Evolutionary conservation across 1,139 yeast genomes (phyloP).

Genomic region (Blastobotrys illinoisensis): DNA sequence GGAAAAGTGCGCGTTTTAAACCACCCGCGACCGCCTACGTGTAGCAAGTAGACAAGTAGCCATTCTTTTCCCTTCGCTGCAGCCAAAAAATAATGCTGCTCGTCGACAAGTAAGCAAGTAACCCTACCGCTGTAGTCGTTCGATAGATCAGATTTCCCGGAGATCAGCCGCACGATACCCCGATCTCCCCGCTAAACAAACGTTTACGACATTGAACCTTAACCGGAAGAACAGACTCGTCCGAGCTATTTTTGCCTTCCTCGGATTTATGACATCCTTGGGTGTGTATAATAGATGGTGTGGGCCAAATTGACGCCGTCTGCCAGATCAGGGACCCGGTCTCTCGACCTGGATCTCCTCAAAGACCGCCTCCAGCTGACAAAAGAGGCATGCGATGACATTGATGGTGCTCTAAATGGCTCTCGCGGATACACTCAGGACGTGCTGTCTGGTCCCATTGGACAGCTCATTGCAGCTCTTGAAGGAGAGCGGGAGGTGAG

Average conservation of each 20-base stretch:
- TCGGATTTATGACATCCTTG: neutral
- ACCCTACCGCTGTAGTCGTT: neutral
- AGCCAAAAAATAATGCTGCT: too few species aligned
- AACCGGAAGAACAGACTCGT: neutral
- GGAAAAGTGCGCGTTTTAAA: too few species aligned
- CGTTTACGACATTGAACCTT: neutral
- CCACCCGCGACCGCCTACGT: too few species aligned
- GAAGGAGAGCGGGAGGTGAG: neutral
- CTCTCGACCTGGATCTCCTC: constrained; percentile 5
- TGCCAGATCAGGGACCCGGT: neutral
- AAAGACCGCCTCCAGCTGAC: constrained; percentile 14
- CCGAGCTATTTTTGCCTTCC: neutral
- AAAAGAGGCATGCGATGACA: constrained; percentile 16
- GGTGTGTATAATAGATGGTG: neutral
- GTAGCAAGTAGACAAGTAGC: too few species aligned
- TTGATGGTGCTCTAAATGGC: constrained; percentile 3
- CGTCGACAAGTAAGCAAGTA: too few species aligned
- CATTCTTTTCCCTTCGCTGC: too few species aligned
- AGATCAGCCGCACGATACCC: neutral
- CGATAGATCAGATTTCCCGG: neutral
- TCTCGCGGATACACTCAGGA: neutral
- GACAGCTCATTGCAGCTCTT: neutral
- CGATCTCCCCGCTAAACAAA: neutral
- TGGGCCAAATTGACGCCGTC: neutral
- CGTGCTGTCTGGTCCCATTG: neutral